Evolutionary conservation across 2,329 filamentous ascomycete genomes (phyloP).

Genomic region (Berkeleyomyces rouxiae): DNA sequence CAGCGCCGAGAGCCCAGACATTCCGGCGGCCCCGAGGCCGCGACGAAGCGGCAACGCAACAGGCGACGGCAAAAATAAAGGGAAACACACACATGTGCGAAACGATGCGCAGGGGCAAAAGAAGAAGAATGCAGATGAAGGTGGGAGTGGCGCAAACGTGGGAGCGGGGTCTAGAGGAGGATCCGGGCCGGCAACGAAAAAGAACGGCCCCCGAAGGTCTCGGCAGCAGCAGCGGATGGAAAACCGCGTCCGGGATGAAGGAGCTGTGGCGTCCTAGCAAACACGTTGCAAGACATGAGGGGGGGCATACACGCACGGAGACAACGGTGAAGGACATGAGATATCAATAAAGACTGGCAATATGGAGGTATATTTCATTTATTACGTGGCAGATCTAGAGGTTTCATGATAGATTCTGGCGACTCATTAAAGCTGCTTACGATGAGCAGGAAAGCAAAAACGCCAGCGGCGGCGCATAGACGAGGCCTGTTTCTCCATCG

Average conservation of each 20-base stretch:
- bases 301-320: neutral
- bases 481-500: conserved; percentile 8
- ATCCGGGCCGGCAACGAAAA: neutral
- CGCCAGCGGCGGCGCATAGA: neutral
- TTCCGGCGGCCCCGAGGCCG: neutral
- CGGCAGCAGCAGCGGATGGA: neutral
- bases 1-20: neutral
- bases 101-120: no score
- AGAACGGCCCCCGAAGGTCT: neutral
- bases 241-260: neutral
- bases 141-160: no score
- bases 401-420: neutral
- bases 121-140: no score
- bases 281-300: neutral
- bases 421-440: neutral
- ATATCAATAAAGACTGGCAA: neutral
- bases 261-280: neutral
- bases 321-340: neutral
- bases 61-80: neutral
- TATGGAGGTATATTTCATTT: neutral
- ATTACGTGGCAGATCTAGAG: neutral
- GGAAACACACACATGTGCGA: neutral
- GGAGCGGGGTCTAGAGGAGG: no score
- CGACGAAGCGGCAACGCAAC: no score
- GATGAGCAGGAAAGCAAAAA: no score